These are phyloP conservation scores for Saccharomycopsis selenospora DNA, from an alignment of 805 yeast genomes.

Conservation along the genomic window DNA sequence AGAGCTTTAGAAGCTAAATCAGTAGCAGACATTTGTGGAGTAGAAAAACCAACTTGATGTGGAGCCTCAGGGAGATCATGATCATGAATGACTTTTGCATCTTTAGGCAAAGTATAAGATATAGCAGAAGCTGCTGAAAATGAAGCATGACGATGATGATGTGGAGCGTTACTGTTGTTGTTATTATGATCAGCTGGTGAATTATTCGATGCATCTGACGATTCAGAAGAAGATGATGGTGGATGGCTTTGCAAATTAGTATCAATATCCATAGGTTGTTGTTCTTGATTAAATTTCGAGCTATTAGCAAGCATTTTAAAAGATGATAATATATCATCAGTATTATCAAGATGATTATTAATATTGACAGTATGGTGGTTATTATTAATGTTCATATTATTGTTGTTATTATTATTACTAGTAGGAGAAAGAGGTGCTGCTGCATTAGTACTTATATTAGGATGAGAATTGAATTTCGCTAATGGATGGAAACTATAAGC, in stretches of 20 bases:
- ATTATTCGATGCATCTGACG: background rate
- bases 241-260: no score
- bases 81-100: slow-evolving; percentile 30
- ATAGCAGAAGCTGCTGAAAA: slow-evolving; percentile 57
- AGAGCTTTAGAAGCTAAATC: slow-evolving; percentile 33
- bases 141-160: slow-evolving; percentile 42
- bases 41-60: slow-evolving; percentile 68
- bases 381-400: no score
- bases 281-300: no score
- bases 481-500: background rate
- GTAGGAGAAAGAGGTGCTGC: no score
- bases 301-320: slow-evolving; percentile 8
- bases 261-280: no score
- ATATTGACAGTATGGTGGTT: background rate
- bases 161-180: slow-evolving; percentile 3
- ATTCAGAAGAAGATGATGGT: background rate
- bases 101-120: slow-evolving; percentile 50
- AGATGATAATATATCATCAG: slow-evolving; percentile 8
- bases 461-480: background rate
- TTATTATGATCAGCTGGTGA: background rate
- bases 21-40: slow-evolving; percentile 62
- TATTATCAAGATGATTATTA: background rate
- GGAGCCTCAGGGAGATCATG: slow-evolving; percentile 39
- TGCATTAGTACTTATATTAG: background rate
- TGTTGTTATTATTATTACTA: no score